phyloP scores from a whole-genome alignment of 1,284 basidiomycete genomes.

The Leccinum fallax region DNA sequence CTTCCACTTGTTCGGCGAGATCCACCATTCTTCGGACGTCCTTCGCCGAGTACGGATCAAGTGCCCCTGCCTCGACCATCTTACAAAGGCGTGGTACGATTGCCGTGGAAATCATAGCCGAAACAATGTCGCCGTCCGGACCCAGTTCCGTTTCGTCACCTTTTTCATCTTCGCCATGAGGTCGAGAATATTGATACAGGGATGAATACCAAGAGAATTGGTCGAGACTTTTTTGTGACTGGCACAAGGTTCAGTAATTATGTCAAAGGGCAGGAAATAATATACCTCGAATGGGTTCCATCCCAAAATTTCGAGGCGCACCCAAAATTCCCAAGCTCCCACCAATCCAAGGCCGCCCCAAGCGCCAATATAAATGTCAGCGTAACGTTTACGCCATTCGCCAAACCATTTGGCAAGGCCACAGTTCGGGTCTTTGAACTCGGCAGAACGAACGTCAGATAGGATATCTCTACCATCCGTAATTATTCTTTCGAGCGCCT shows the following conservation, averaged over 20 bases:
- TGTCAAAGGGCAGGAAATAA: slow-evolving; percentile 11
- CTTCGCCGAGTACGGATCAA: slow-evolving; percentile 81
- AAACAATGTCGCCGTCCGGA: slow-evolving; percentile 85
- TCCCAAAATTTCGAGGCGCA: slow-evolving; percentile 79
- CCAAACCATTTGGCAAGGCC: slow-evolving; percentile 76
- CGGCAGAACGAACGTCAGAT: slow-evolving; percentile 84
- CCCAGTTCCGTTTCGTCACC: slow-evolving; percentile 62
- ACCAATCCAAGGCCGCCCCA: slow-evolving; percentile 91
- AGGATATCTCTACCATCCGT: slow-evolving; percentile 60
- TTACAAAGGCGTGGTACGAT: slow-evolving; percentile 78
- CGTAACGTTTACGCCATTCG: slow-evolving; percentile 76
- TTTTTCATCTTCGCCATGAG: slow-evolving; percentile 46
- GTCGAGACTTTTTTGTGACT: slow-evolving; percentile 66
- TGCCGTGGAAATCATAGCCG: slow-evolving; percentile 84
- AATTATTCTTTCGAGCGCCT: slow-evolving; percentile 61
- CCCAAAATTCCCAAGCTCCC: slow-evolving; percentile 96
- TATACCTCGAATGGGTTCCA: slow-evolving; percentile 87
- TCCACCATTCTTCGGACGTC: slow-evolving; percentile 70
- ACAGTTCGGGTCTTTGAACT: slow-evolving; percentile 81
- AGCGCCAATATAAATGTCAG: slow-evolving; percentile 84
- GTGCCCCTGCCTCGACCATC: slow-evolving; percentile 69
- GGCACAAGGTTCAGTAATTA: slow-evolving; percentile 9
- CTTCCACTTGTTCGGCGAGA: slow-evolving; percentile 80
- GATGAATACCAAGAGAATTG: slow-evolving; percentile 83
- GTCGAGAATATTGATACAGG: slow-evolving; percentile 78